Conservation (phyloP, 2,329 filamentous ascomycete species). For the Cercospora janseana region DNA sequence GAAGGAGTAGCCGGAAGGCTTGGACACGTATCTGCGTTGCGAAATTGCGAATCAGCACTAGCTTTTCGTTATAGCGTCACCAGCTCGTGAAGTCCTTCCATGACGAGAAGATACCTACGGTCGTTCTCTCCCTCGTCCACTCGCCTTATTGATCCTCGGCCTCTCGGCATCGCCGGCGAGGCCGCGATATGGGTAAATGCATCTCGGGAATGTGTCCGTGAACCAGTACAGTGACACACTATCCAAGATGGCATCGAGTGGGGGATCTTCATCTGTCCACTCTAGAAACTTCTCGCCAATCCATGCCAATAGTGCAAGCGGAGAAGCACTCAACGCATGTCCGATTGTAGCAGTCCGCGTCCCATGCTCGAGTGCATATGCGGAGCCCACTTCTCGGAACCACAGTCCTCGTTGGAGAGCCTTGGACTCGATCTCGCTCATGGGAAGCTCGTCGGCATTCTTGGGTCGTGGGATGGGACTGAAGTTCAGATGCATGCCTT, state of each 20-base stretch:
- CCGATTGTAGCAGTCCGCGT: constrained; percentile 58
- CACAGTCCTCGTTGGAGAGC: constrained; percentile 40
- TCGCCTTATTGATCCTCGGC: constrained; percentile 21
- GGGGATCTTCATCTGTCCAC: constrained; percentile 50
- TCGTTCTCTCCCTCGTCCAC: constrained; percentile 13
- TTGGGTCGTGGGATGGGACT: constrained; percentile 27
- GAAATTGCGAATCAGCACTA: too few species aligned
- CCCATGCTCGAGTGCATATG: constrained; percentile 55
- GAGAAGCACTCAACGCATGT: constrained; percentile 53
- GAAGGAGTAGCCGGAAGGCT: constrained; percentile 46
- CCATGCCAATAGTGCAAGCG: constrained; percentile 58
- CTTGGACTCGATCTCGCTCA: constrained; percentile 40
- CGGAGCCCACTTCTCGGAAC: constrained; percentile 46
- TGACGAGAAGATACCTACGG: too few species aligned
- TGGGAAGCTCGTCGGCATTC: constrained; percentile 26
- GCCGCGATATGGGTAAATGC: constrained; percentile 50
- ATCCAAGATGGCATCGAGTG: constrained; percentile 46
- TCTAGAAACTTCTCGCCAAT: constrained; percentile 56
- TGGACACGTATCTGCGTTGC: constrained; percentile 39
- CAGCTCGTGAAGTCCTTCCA: too few species aligned
- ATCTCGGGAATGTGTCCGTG: constrained; percentile 49
- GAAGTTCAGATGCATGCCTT: constrained; percentile 33
- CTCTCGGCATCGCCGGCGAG: constrained; percentile 23
- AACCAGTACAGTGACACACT: constrained; percentile 56
- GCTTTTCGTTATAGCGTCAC: too few species aligned